Evolutionary conservation across 2,329 filamentous ascomycete genomes (phyloP), one percentile per base, ranked within the genome.

Genomic region (Ambrosiella beaveri): DNA sequence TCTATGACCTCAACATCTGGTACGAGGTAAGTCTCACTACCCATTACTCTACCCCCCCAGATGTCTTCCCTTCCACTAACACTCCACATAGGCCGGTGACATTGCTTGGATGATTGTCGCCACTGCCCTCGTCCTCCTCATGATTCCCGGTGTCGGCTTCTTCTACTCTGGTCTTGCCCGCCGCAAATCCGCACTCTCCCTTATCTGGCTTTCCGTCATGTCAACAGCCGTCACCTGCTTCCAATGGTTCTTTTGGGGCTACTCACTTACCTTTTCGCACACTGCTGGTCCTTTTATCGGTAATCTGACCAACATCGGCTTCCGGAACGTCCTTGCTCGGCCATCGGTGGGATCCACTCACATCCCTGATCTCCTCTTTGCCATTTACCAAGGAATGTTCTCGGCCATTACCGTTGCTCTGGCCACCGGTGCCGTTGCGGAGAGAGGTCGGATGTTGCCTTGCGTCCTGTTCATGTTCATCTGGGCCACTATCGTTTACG

Each of bases 211-310:
- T 27, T 91, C 87, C 3, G 76, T 94, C 67, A 94, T 95, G 86
- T 80, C 88, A 17, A 81, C 84, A 1, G 88, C 84, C 11, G 84
- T 95, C 55, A 84, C 88, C 40, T 85, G 82, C 35, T 94, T 95
- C 71, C 88, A 95, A 69, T 95, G 89, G 89, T 95, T 95, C 74
- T 88, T 93, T 75, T 93, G 87, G 87, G 87, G 87, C 45, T 93
- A 88, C 68, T 89, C 85, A 3, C 72, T 93, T 9, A 81, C 86
- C 53, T 93, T 90, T 68, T 93, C 87, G 13, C 87, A 91, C 70
- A 76, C 78, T 1, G 85, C 85, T 35, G 82, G 84, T 52, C 78
- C 74, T 47, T 95, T 81, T 68, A 86, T 95, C 62, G 88, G 88
- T 60, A 77, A 89, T 65, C 74, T 95, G 35, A 71, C 79, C 63